Base-by-base conservation (phyloP, 1,284 basidiomycete species). In the Grifola frondosa region DNA sequence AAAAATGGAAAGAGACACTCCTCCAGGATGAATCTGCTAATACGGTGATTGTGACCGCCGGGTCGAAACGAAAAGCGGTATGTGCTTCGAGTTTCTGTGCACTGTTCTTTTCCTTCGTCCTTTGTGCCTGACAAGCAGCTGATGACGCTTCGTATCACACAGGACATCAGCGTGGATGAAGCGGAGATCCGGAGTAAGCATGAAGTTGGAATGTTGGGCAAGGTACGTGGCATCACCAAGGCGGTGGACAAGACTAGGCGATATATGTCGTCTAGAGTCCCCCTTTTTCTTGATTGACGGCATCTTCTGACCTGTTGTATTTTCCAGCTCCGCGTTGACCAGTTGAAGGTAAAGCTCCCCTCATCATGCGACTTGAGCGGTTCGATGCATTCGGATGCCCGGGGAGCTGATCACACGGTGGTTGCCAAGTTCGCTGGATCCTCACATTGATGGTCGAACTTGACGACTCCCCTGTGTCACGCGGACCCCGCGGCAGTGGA, bases 1-100 rank as follows among this genome's bases (percentile, higher is more conserved):
- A 76, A 49, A 74, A 78, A 45, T 97, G 89, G 87, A 92, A 91
- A 58, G 62, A 68, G 11, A 71, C 71, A 6, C 64, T 96, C 31
- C 64, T 72, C n/a, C 69, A 76, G 9, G 91, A 95, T 58, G 74
- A 79, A 32, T 71, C 80, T 21, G 80, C 78, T 19, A 70, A 73
- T 34, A 46, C 71, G 4, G 69, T 79, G 23, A 57, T 76, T 11
- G 65, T 67, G n/a, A 67, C 65, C 6, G 64, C 75, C 28, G 78
- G 80, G 17, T 71, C 71, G 35, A 90, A 86, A 65, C 77, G 88
- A 54, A 82, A 89, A 63, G 70, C 81, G 56, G 80, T 89, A 63
- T 52, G 81, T 72, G 40, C 23, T 13, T 6, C 21, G 15, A 15
- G 26, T 30, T 35, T 37, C 30, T 31, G 30, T 31, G 30, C 7